Conservation (phyloP, 768 basidiomycete genomes). For the Tricholoma flavovirens region DNA sequence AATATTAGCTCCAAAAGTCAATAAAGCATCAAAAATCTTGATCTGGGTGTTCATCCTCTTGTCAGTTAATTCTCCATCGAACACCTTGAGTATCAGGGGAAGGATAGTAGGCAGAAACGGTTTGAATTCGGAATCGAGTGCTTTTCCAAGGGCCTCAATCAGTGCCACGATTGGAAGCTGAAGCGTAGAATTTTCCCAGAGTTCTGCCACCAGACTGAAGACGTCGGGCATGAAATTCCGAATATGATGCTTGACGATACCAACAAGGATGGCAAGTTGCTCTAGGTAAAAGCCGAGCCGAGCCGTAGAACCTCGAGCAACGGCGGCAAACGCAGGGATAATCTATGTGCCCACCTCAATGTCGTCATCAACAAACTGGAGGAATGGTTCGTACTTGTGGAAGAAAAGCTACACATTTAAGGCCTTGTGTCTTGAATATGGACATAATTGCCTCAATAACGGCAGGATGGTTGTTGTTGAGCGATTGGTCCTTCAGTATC, state of each 20-base stretch:
- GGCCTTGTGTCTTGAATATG: conserved; percentile 96
- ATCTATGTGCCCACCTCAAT: conserved; percentile 45
- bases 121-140: conserved; percentile 95
- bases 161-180: conserved; percentile 91
- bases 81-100: conserved; percentile 84
- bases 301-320: conserved; percentile 76
- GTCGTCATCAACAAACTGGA: not conserved
- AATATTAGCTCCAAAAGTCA: conserved; percentile 92
- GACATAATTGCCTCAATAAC: conserved; percentile 98
- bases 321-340: conserved; percentile 89
- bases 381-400: conserved; percentile 59
- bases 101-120: conserved; percentile 89
- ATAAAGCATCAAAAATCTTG: conserved; percentile 91
- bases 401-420: conserved; percentile 93
- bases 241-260: conserved; percentile 96
- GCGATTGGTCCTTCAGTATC: conserved; percentile 83
- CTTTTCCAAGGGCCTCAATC: conserved; percentile 88
- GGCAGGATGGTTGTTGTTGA: conserved; percentile 82
- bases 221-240: conserved; percentile 86
- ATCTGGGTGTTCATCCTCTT: conserved; percentile 74
- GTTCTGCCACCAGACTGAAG: conserved; percentile 78
- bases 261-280: conserved; percentile 90
- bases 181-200: conserved; percentile 81
- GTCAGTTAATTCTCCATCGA: conserved; percentile 83
- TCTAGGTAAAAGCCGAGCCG: conserved; percentile 89